A percentile compares a stretch with the other conserved stretches of the same genome.
These are phyloP conservation scores for Penicillium salamii DNA, from an alignment of 495 filamentous ascomycete species.

Conservation along the genomic window DNA sequence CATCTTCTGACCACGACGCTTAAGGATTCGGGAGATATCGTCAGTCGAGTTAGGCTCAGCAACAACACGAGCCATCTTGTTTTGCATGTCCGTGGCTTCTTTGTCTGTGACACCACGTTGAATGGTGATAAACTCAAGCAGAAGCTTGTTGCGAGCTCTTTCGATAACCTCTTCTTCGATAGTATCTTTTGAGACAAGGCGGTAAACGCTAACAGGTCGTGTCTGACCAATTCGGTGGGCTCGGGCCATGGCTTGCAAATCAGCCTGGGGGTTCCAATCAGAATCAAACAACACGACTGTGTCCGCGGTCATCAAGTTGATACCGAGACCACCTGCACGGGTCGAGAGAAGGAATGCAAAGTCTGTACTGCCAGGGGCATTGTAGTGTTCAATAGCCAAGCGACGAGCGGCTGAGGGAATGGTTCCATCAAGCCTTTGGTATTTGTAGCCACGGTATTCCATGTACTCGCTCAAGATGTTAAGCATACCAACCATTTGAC, in stretches of 20 bases:
- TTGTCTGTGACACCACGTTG: constrained; percentile 94
- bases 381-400: constrained; percentile 96
- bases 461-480: constrained; percentile 94
- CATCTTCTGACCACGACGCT: constrained; percentile 91
- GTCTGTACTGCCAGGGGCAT: constrained; percentile 86
- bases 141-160: constrained; percentile 92
- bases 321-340: constrained; percentile 90
- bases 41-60: constrained; percentile 81
- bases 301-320: constrained; percentile 98
- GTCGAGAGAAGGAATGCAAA: constrained; percentile 97
- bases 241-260: constrained; percentile 97
- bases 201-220: constrained; percentile 90
- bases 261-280: constrained; percentile 98
- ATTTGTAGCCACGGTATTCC: constrained; percentile 81
- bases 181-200: constrained; percentile 94
- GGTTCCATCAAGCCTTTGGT: constrained; percentile 92
- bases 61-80: constrained; percentile 59
- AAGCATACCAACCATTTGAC: constrained; percentile 99
- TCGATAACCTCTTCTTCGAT: constrained; percentile 98
- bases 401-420: constrained; percentile 81
- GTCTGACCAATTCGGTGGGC: constrained; percentile 98
- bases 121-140: constrained; percentile 98
- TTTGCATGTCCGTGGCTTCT: constrained; percentile 68
- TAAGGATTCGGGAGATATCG: constrained; percentile 89
- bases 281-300: constrained; percentile 98